Conservation (phyloP, 2,329 filamentous ascomycete genomes). For the Fusarium sp. region DNA sequence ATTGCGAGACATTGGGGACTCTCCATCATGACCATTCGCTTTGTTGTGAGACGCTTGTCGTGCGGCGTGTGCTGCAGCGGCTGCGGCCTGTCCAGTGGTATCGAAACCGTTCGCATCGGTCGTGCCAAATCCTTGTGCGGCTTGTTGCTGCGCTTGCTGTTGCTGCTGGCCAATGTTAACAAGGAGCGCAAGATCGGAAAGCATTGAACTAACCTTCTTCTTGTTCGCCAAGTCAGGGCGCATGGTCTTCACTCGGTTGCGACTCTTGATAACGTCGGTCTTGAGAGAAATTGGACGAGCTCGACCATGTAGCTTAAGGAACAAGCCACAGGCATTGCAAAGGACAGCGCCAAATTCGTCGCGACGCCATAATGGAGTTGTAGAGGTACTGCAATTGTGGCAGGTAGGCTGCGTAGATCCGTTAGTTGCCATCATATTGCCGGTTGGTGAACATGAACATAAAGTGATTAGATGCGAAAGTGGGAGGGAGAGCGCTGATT, state of each 20-base stretch:
- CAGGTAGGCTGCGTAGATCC: constrained; percentile 87
- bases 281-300: constrained; percentile 95
- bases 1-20: constrained; percentile 83
- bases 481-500: constrained; percentile 48
- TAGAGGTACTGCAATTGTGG: constrained; percentile 95
- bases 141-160: constrained; percentile 53
- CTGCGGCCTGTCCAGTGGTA: constrained; percentile 59
- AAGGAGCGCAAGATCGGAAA: background rate
- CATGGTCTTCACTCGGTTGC: constrained; percentile 94
- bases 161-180: constrained; percentile 31
- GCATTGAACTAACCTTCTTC: constrained; percentile 73
- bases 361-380: constrained; percentile 95
- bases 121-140: constrained; percentile 54
- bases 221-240: constrained; percentile 81
- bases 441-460: constrained; percentile 50
- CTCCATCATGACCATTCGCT: constrained; percentile 78
- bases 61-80: constrained; percentile 64
- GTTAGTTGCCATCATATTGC: constrained; percentile 65
- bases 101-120: constrained; percentile 69
- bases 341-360: constrained; percentile 96
- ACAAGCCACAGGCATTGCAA: constrained; percentile 98
- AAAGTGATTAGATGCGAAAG: constrained; percentile 38
- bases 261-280: constrained; percentile 99
- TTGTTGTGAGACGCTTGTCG: constrained; percentile 78
- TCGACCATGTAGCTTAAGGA: constrained; percentile 94